Conservation (phyloP, 1,139 yeast species). For the Candida tropicalis region DNA sequence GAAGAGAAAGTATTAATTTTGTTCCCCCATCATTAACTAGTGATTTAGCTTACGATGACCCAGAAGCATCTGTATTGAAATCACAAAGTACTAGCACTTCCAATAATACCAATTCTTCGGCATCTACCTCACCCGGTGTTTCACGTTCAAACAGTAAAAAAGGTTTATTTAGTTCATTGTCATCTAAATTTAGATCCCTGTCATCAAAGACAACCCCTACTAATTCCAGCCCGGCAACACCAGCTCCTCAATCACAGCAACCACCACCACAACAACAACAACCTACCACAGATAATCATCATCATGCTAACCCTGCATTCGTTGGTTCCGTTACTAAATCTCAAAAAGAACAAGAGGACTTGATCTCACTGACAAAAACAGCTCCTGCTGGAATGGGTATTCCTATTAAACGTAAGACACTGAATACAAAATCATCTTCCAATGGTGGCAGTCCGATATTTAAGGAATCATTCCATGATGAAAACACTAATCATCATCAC, state of each 20-base stretch:
- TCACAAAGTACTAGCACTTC: conserved; percentile 18
- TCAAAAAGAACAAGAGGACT: conserved; percentile 22
- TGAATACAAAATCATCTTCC: conserved; percentile 9
- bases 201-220: conserved; percentile 16
- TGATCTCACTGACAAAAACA: conserved; percentile 23
- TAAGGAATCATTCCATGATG: conserved; percentile 17
- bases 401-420: conserved; percentile 17
- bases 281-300: too few relatives aligned
- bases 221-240: conserved; percentile 20
- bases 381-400: conserved; percentile 25
- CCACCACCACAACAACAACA: conserved; percentile 9
- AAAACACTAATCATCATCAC: conserved; percentile 3
- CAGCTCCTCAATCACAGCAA: conserved; percentile 10
- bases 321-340: conserved; percentile 19
- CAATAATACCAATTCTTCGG: conserved; percentile 14
- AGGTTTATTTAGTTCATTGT: conserved; percentile 51
- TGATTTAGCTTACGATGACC: conserved; percentile 16
- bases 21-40: conserved; percentile 15
- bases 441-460: conserved; percentile 13
- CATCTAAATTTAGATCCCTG: conserved; percentile 52
- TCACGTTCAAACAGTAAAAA: conserved; percentile 31
- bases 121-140: conserved; percentile 19
- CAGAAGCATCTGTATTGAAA: conserved; percentile 11
- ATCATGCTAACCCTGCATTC: conserved; percentile 21
- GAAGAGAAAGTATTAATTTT: conserved; percentile 17